Evolutionary conservation across 2,329 filamentous ascomycete species (phyloP).

Genomic region (Fusarium tupiense): DNA sequence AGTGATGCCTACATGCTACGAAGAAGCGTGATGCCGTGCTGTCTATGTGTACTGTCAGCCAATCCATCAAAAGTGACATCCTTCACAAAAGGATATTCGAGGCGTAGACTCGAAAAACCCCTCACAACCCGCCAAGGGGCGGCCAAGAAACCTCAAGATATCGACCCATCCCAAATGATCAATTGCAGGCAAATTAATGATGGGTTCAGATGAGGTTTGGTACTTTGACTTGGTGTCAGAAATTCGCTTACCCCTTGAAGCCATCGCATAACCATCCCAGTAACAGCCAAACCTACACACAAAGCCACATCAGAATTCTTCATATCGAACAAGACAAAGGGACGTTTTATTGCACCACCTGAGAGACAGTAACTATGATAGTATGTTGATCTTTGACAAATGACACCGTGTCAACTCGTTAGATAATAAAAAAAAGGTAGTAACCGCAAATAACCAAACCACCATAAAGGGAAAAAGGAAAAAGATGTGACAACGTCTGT

Average conservation of each 20-base stretch:
- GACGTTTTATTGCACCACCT: slow-evolving; percentile 18
- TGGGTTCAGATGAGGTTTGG: fast-evolving
- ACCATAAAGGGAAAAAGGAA: neutral
- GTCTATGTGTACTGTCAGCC: too few relatives aligned
- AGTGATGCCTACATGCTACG: fast-evolving
- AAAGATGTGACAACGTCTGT: slow-evolving; percentile 1
- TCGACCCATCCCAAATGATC: neutral
- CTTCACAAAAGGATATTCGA: fast-evolving
- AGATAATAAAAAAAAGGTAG: neutral
- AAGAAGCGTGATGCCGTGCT: fast-evolving
- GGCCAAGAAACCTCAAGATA: neutral
- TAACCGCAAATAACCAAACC: neutral
- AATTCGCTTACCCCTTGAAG: neutral
- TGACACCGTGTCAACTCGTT: slow-evolving; percentile 5
- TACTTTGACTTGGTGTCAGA: fast-evolving
- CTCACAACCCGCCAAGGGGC: fast-evolving
- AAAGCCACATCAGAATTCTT: neutral
- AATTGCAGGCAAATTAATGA: neutral
- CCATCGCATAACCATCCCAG: neutral
- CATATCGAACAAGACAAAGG: slow-evolving; percentile 5
- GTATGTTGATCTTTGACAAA: slow-evolving; percentile 21
- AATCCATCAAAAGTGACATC: neutral
- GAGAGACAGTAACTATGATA: slow-evolving; percentile 15
- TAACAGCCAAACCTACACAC: neutral
- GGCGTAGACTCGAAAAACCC: fast-evolving